Conservation (phyloP, 2,329 filamentous ascomycete genomes). For the Stemphylium lycopersici region DNA sequence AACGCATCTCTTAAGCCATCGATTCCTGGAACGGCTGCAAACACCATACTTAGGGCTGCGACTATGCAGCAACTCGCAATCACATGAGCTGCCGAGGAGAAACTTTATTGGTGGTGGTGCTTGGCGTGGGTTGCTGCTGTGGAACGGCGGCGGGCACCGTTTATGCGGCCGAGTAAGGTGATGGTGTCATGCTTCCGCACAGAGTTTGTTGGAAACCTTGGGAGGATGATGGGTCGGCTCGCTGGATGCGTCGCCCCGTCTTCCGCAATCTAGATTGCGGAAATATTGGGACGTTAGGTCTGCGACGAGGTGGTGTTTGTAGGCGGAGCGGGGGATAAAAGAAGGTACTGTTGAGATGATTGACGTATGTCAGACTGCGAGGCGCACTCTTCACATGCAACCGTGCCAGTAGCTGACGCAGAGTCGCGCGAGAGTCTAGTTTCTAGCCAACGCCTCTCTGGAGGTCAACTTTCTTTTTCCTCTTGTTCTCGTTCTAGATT, state of each 20-base stretch:
- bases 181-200: slow-evolving; percentile 4
- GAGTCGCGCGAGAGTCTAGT: not conserved
- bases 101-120: not conserved
- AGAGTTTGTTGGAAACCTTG: slow-evolving; percentile 3
- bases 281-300: too few species aligned
- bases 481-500: not conserved
- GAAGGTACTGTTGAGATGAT: too few species aligned
- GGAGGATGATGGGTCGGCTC: not conserved
- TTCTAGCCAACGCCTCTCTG: too few species aligned
- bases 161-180: slow-evolving; percentile 6
- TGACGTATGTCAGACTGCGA: not conserved
- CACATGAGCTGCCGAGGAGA: slow-evolving; percentile 17
- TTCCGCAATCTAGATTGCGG: too few species aligned
- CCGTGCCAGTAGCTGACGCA: not conserved
- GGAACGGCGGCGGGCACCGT: slow-evolving; percentile 9
- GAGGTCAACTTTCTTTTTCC: not conserved
- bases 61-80: slow-evolving; percentile 22
- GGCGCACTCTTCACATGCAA: not conserved
- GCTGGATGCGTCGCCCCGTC: too few species aligned
- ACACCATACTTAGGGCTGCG: slow-evolving; percentile 29
- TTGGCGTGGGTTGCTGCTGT: slow-evolving; percentile 5
- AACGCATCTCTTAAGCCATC: slow-evolving; percentile 16
- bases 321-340: too few species aligned
- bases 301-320: too few species aligned
- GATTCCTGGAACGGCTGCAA: slow-evolving; percentile 46